A percentile compares a stretch with the other conserved stretches of the same genome.
phyloP scores from a whole-genome alignment of 2,329 filamentous ascomycete species.

The Cryphonectria carpinicola region DNA sequence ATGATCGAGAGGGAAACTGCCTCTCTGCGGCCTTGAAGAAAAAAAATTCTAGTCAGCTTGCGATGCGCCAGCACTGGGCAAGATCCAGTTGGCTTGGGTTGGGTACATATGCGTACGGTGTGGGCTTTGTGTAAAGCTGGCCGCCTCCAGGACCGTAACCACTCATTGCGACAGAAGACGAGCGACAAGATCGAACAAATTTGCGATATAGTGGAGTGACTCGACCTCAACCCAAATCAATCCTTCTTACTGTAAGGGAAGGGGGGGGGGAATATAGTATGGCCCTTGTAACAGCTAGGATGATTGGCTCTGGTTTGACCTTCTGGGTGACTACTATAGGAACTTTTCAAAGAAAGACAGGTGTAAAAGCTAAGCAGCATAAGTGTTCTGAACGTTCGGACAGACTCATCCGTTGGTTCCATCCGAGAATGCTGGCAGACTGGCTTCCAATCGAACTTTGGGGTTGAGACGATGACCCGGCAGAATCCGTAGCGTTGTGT shows the following conservation, averaged over 20 bases:
- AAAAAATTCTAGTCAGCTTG: slow-evolving; percentile 11
- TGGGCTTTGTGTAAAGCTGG: slow-evolving; percentile 38
- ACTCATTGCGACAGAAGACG: slow-evolving; percentile 34
- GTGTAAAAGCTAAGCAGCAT: background rate
- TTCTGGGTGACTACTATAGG: background rate
- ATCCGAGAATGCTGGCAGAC: background rate
- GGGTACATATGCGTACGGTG: slow-evolving; percentile 34
- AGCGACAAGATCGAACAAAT: background rate
- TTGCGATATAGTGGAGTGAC: background rate
- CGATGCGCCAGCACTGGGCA: background rate
- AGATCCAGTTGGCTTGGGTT: background rate
- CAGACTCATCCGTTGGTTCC: background rate
- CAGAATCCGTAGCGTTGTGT: slow-evolving; percentile 13
- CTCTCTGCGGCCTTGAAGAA: slow-evolving; percentile 74
- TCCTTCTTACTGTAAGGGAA: background rate
- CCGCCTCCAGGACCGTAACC: slow-evolving; percentile 39
- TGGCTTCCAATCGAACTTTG: background rate
- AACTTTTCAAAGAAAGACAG: background rate
- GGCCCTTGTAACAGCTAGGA: background rate
- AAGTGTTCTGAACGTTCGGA: background rate
- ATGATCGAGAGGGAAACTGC: slow-evolving; percentile 95
- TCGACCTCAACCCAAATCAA: background rate
- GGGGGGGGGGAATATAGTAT: background rate
- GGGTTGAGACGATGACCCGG: slow-evolving; percentile 22
- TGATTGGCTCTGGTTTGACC: background rate